Evolutionary conservation across 2,329 filamentous ascomycete genomes (phyloP), one percentile per base, ranked within the genome.

Genomic region (Talaromyces piceae): DNA sequence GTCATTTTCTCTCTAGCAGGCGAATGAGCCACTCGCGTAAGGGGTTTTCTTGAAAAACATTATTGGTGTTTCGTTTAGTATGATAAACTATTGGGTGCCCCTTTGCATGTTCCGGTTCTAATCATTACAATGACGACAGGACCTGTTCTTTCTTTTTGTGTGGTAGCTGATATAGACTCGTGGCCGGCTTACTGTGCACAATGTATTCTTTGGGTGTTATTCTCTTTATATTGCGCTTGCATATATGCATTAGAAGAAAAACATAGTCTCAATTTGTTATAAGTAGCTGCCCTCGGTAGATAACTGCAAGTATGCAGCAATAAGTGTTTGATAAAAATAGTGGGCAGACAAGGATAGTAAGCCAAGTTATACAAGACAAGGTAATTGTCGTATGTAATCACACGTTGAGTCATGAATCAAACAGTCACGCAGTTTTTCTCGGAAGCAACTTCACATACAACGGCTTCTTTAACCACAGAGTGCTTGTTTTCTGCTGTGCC

Each of bases 391-490:
- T 18, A 20, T 37, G 16, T 37, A 20, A n/a, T 18, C n/a, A 18
- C 5, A 37, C 5, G 11, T n/a, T n/a, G n/a, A n/a, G n/a, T n/a
- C n/a, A n/a, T 30, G 28, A 7, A 13, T 30, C 7, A 13, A 7
- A 30, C 28, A 7, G 28, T 43, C 20, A 43, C 1, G 13, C 39
- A 5, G 1, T 13, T 12, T 25, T 12, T 39, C 45, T 44, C 8
- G 25, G 26, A n/a, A 12, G n/a, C 12, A 57, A 31, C 13, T 51
- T 56, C 4, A 58, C 55, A 47, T 48, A 33, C 4, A 59, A 45
- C n/a, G 50, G 43, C 1, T 46, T 53, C 57, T 73, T 73, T 5
- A 67, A 50, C 73, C 72, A 74, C 8, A 73, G 45, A 7, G 61
- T 59, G 28, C 58, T 71, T 4, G 62, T 56, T 41, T 61, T 61